phyloP scores from a whole-genome alignment of 2,329 filamentous ascomycete genomes.

The Aspergillus piperis region DNA sequence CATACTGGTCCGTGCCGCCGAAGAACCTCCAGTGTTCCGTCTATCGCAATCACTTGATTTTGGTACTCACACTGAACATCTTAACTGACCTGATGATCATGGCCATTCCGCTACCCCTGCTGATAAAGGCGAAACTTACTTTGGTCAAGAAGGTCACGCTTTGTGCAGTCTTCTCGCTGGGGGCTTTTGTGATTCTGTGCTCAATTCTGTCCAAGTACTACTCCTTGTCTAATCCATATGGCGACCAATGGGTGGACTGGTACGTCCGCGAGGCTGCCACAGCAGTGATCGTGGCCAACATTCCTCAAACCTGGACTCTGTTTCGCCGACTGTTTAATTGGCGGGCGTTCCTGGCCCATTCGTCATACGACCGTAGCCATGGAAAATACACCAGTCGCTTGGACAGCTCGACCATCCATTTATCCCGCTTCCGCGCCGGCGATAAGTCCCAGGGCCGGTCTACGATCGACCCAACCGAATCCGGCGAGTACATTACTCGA shows the following conservation, averaged over 20 bases:
- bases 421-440: conserved; percentile 14
- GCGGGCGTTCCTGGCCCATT: conserved; percentile 30
- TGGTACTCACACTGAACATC: conserved; percentile 51
- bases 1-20: conserved; percentile 56
- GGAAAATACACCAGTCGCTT: conserved; percentile 11
- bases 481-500: conserved; percentile 12
- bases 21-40: conserved; percentile 48
- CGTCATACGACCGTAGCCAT: conserved; percentile 15
- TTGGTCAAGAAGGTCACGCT: conserved; percentile 55
- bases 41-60: conserved; percentile 52
- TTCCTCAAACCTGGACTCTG: conserved; percentile 62
- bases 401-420: conserved; percentile 15
- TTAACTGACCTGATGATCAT: conserved; percentile 50
- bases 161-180: conserved; percentile 58
- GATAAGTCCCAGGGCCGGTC: conserved; percentile 14
- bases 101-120: conserved; percentile 49
- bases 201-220: conserved; percentile 64
- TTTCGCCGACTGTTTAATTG: conserved; percentile 51
- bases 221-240: conserved; percentile 60
- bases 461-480: conserved; percentile 10
- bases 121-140: conserved; percentile 45
- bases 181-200: conserved; percentile 58
- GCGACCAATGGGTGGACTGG: conserved; percentile 60
- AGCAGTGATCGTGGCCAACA: conserved; percentile 61
- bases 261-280: conserved; percentile 62